phyloP scores from a whole-genome alignment of 2,329 filamentous ascomycete species.

The Plectosphaerella plurivora region DNA sequence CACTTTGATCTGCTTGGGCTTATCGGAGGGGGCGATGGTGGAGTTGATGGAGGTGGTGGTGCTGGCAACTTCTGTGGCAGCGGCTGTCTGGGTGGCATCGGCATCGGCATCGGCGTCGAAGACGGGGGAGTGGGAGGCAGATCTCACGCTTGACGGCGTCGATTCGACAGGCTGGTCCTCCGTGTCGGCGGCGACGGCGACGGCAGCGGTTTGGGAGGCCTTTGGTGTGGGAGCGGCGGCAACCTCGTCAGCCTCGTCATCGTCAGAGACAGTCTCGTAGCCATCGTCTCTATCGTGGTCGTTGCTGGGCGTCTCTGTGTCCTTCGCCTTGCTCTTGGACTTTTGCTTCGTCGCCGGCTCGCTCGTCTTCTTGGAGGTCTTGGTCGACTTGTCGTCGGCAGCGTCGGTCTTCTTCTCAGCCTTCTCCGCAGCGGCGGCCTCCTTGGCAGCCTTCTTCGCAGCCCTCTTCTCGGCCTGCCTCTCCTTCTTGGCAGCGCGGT shows the following conservation, averaged over 20 bases:
- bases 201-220: constrained; percentile 37
- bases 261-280: constrained; percentile 9
- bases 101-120: constrained; percentile 48
- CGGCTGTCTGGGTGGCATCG: constrained; percentile 29
- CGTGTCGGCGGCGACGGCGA: background rate
- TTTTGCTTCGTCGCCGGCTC: constrained; percentile 12
- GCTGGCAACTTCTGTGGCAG: constrained; percentile 44
- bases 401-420: constrained; percentile 50
- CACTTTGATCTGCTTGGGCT: constrained; percentile 62
- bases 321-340: constrained; percentile 4
- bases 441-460: constrained; percentile 15
- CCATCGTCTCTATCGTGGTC: constrained; percentile 10
- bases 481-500: constrained; percentile 23
- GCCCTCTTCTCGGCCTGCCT: constrained; percentile 46
- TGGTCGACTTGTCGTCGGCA: constrained; percentile 50
- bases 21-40: constrained; percentile 53
- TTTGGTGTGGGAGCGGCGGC: constrained; percentile 15
- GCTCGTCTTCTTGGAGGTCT: constrained; percentile 25
- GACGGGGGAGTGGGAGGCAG: constrained; percentile 53
- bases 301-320: background rate
- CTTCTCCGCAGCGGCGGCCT: constrained; percentile 26
- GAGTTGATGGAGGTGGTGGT: constrained; percentile 67
- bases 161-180: constrained; percentile 36
- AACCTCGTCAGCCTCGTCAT: constrained; percentile 5
- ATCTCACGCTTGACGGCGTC: constrained; percentile 36